Base-by-base conservation (phyloP, 805 yeast species). In the Yamadazyma sp. region DNA sequence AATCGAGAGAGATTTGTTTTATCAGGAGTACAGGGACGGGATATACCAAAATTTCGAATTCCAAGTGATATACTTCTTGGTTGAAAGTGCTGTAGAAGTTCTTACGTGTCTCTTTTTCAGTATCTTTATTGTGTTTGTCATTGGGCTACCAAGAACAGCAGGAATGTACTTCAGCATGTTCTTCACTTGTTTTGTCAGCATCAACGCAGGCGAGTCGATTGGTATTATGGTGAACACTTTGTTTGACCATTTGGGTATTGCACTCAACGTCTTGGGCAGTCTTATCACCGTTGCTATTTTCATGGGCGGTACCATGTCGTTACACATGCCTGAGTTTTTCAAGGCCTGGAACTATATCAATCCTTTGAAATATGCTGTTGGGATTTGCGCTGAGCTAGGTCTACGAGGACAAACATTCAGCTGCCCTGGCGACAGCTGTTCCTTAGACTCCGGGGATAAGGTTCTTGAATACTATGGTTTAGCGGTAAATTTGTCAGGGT, bases 251-350 rank as follows among this genome's bases (percentile, higher is more conserved):
- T 74, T 87, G 21, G 95, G 95, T 0, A 77, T 87, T 51, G 95
- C 93, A 0, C 80, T 85, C 12, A 85, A 84, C 54, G 60, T 84
- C 3, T 78, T 88, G 23, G 75, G 90, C 0, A 71, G 79, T 6
- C 55, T 84, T 19, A 62, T 84, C 36, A 77, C 87, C 2, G 62
- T 86, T 34, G 93, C 91, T 5, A 77, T 84, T 4, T 77, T 84
- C 48, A 84, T 88, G 93, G 84, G 87, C 1, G 96, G 96, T 3
- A 65, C 89, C 8, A 71, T 88, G 80, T 83, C 95, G 0, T 64
- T 86, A 49, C 69, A 80, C n/a, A 77, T 87, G 82, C 84, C 83
- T 17, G 62, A 60, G 2, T 78, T 88, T 32, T 69, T 87, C 52
- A 70, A 70, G 45, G 95, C 80, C 0, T 60, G 84, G 53, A 87